These are phyloP conservation scores for Pythium brassicae DNA, from an alignment of 352 stramenopile genomes.

Conservation along the genomic window DNA sequence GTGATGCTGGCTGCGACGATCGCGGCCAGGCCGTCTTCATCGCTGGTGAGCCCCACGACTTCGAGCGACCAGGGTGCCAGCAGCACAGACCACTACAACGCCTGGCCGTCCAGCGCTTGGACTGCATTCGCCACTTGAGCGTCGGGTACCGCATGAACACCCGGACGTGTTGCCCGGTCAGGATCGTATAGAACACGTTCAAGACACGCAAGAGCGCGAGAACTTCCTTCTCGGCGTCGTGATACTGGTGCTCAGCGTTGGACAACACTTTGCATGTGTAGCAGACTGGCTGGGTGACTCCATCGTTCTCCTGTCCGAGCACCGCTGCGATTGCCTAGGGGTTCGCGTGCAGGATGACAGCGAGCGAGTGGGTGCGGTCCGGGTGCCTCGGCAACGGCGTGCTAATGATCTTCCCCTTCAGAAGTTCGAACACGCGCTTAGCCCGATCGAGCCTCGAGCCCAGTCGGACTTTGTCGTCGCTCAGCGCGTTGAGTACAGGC, in stretches of 20 bases:
- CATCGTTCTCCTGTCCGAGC: conserved; percentile 13
- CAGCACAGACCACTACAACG: conserved; percentile 11
- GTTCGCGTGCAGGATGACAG: conserved; percentile 18
- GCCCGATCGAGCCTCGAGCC: neutral
- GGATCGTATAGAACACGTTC: conserved; percentile 5
- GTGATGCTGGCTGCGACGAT: conserved; percentile 10
- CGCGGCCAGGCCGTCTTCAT: conserved; percentile 6
- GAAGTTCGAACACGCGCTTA: conserved; percentile 1
- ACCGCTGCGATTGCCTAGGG: conserved; percentile 14
- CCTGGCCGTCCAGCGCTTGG: conserved; percentile 10
- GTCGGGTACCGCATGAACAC: conserved; percentile 10
- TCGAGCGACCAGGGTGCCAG: conserved; percentile 11
- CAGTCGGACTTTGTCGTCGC: neutral
- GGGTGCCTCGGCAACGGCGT: conserved; percentile 15
- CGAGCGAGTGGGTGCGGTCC: neutral
- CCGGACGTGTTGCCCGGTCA: neutral
- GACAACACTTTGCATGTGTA: conserved; percentile 8
- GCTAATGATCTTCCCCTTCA: conserved; percentile 11
- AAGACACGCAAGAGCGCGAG: conserved; percentile 9
- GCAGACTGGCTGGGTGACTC: conserved; percentile 7
- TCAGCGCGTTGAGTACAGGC: conserved; percentile 12
- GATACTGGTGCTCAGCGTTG: conserved; percentile 14
- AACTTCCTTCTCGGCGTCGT: conserved; percentile 15
- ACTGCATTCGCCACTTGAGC: conserved; percentile 17
- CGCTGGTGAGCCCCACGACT: neutral